Evolutionary conservation across 2,329 filamentous ascomycete genomes (phyloP).

Genomic region (Alternaria postmessia): DNA sequence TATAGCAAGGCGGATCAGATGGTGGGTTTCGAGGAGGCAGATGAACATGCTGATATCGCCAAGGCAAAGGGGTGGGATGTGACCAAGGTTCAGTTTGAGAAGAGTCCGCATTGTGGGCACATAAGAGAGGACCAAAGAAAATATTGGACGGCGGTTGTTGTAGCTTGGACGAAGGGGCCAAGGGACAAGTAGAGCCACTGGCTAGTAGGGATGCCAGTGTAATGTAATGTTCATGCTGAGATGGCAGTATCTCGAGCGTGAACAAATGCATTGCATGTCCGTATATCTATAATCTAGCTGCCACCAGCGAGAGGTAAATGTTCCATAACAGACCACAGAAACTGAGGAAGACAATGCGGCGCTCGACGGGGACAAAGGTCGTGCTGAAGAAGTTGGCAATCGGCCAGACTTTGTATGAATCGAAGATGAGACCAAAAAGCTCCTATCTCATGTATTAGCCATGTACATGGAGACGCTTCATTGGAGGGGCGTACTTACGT

Average conservation of each 20-base stretch:
- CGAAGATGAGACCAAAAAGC: slow-evolving; percentile 53
- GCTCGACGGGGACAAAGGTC: slow-evolving; percentile 72
- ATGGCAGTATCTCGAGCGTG: background rate
- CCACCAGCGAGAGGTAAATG: slow-evolving; percentile 74
- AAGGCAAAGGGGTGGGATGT: slow-evolving; percentile 60
- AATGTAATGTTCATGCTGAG: background rate
- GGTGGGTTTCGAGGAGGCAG: slow-evolving; percentile 64
- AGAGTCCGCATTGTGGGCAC: slow-evolving; percentile 68
- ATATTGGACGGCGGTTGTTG: slow-evolving; percentile 63
- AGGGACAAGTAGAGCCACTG: background rate
- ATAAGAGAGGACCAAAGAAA: slow-evolving; percentile 63
- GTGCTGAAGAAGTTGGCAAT: slow-evolving; percentile 75
- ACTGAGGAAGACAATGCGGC: slow-evolving; percentile 74
- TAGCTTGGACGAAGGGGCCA: slow-evolving; percentile 39
- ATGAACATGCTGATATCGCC: slow-evolving; percentile 61
- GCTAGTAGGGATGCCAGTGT: background rate
- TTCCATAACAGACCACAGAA: slow-evolving; percentile 78
- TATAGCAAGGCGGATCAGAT: slow-evolving; percentile 68
- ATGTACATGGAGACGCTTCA: slow-evolving; percentile 24
- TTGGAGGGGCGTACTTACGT: slow-evolving; percentile 43
- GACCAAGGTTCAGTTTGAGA: slow-evolving; percentile 63
- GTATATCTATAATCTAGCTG: slow-evolving; percentile 37
- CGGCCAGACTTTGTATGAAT: slow-evolving; percentile 78
- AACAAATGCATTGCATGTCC: slow-evolving; percentile 5
- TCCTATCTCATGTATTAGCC: slow-evolving; percentile 29